A percentile compares a stretch with the other conserved stretches of the same genome.
These are phyloP conservation scores for Triticum aestivum DNA, from an alignment of 176 grass and related monocot species.

Conservation along the genomic window IWGSC_CS_RefSeq_v2.1 NC_057807.1:369834152-369834651, in stretches of 20 bases:
- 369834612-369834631: neutral
- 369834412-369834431: neutral
- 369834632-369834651: constrained; percentile 5
- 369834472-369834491: neutral
- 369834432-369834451: neutral
- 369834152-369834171: no score
- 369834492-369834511: neutral
- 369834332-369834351: neutral
- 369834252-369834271: neutral
- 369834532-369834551: neutral
- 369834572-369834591: constrained; percentile 33
- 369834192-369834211: neutral
- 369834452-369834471: neutral
- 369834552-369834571: neutral
- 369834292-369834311: constrained; percentile 14
- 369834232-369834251: neutral
- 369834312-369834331: constrained; percentile 27
- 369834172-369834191: no score
- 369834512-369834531: neutral
- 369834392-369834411: neutral
- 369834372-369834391: no score
- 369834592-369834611: neutral
- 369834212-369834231: neutral
- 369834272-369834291: neutral
- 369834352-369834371: neutral